Percentiles rank a stretch among this genome's conserved stretches.
These are phyloP conservation scores for Trichoderma parareesei DNA, from an alignment of 495 filamentous ascomycete species.

Conservation along the genomic window DNA sequence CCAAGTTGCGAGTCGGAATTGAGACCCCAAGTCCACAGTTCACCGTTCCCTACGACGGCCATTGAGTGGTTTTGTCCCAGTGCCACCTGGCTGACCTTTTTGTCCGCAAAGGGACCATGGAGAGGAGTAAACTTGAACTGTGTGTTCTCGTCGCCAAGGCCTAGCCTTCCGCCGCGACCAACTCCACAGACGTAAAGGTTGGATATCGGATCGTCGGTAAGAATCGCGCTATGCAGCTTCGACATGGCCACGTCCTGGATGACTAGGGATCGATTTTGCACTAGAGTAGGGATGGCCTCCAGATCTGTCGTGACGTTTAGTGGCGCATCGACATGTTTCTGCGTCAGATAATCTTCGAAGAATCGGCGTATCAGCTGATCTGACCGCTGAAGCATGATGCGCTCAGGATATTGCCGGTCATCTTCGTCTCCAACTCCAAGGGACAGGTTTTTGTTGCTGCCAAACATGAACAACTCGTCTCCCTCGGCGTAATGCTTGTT, in stretches of 20 bases:
- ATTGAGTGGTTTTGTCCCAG: slow-evolving; percentile 88
- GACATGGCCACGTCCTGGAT: slow-evolving; percentile 76
- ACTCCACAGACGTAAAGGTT: slow-evolving; percentile 93
- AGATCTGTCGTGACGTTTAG: slow-evolving; percentile 21
- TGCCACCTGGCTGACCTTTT: slow-evolving; percentile 61
- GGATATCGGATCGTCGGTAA: slow-evolving; percentile 82
- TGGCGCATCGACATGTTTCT: slow-evolving; percentile 18
- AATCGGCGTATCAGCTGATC: slow-evolving; percentile 66
- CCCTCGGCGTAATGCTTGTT: slow-evolving; percentile 39
- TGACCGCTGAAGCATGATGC: slow-evolving; percentile 69
- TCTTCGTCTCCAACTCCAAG: slow-evolving; percentile 89
- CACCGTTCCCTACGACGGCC: slow-evolving; percentile 70
- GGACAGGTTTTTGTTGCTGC: slow-evolving; percentile 90
- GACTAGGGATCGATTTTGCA: slow-evolving; percentile 59
- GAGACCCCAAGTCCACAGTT: slow-evolving; percentile 87
- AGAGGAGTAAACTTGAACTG: slow-evolving; percentile 77
- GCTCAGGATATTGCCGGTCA: slow-evolving; percentile 87
- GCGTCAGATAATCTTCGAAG: slow-evolving; percentile 49
- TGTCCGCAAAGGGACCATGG: slow-evolving; percentile 61
- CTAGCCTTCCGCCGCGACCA: slow-evolving; percentile 81
- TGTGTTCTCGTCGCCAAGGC: slow-evolving; percentile 82
- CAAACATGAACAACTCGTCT: slow-evolving; percentile 86
- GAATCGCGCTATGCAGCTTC: slow-evolving; percentile 82
- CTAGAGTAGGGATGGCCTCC: slow-evolving; percentile 54
- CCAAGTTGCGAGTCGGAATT: slow-evolving; percentile 85